Evolutionary conservation across 352 stramenopile genomes (phyloP), one percentile per base, ranked within the genome.

Genomic region (Phytophthora pseudosyringae): DNA sequence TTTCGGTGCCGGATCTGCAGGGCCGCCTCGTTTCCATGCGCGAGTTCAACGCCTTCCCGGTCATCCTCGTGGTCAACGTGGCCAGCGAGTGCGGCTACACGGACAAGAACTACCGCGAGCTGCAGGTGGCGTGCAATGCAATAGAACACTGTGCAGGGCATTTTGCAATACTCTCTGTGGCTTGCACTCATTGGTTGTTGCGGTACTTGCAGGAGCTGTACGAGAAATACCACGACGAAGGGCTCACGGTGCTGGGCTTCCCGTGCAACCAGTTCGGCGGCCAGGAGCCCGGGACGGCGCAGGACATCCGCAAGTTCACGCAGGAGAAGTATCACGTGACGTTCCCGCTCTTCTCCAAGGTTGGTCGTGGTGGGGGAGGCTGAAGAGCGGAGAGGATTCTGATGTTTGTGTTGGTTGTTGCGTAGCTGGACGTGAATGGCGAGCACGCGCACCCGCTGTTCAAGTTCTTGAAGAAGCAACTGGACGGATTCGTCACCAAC

Each of bases 231-330:
- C 76, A 89, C 44, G 49, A 73, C 26, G 51, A 78, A 40, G 87
- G 87, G 1, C 80, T 98, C 38, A 85, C 86, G 69, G 93, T 98
- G 64, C 71, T 98, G 33, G 93, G 80, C 16, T 98, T 99, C 77
- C 96, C 96, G 6, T 98, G 96, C 86, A 98, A 99, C 76, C 96
- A 99, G 70, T 99, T 99, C 73, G 94, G 93, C 15, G 56, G 75
- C 9, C 93, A 98, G 71, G 94, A 99, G 72, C 83, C 89, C 5
- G 76, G 85, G 29, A 80, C 69, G 1, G 49, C 88, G 8, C 62
- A 74, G 6, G 74, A 94, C 35, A 96, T 97, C 65, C 56, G 92
- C 55, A 66, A 83, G 35, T 97, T 96, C 59, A 79, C 83, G 0
- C 60, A 89, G 56, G 76, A 89, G 11, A 77, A 77, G 15, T 93